Base-by-base conservation (phyloP, 768 basidiomycete genomes). In the Pleurotus giganteus region DNA sequence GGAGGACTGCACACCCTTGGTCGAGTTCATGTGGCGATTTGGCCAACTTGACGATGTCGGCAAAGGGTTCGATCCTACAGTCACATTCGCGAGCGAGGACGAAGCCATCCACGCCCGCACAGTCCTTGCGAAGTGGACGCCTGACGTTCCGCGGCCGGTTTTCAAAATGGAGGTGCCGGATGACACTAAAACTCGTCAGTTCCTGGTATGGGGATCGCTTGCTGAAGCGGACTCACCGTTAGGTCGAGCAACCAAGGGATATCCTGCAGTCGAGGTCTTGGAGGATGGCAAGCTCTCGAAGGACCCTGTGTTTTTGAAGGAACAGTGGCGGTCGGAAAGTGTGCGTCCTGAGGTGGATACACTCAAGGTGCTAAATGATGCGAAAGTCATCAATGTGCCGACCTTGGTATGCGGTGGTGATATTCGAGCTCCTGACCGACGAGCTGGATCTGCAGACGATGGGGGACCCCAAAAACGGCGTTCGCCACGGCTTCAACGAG, bases 401-500 rank as follows among this genome's bases (percentile, higher is more conserved):
- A 39, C 31, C n/a, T 46, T 69, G n/a, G 28, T 66, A 7, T 63
- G 61, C 28, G 72, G 67, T 3, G 66, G 62, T 31, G 71, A 75
- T 49, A n/a, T n/a, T n/a, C n/a, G n/a, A n/a, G n/a, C n/a, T n/a
- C 37, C 73, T 19, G 5, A 5, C 46, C 55, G n/a, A 31, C 7
- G 7, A 12, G 23, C 44, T 1, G 13, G 24, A 1, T 36, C 27
- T 31, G 4, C 8, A n/a, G n/a, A n/a, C n/a, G n/a, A n/a, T n/a
- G n/a, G n/a, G n/a, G n/a, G n/a, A n/a, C n/a, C n/a, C n/a, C n/a
- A n/a, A n/a, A n/a, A n/a, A n/a, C n/a, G n/a, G n/a, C n/a, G n/a
- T n/a, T n/a, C n/a, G n/a, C n/a, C n/a, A n/a, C n/a, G n/a, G n/a
- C n/a, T n/a, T n/a, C n/a, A n/a, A n/a, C n/a, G n/a, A n/a, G n/a